Percentiles rank a stretch among this genome's conserved stretches.
phyloP scores from a whole-genome alignment of 176 grass and related monocot genomes.

The Saccharum officinarum region DNA sequence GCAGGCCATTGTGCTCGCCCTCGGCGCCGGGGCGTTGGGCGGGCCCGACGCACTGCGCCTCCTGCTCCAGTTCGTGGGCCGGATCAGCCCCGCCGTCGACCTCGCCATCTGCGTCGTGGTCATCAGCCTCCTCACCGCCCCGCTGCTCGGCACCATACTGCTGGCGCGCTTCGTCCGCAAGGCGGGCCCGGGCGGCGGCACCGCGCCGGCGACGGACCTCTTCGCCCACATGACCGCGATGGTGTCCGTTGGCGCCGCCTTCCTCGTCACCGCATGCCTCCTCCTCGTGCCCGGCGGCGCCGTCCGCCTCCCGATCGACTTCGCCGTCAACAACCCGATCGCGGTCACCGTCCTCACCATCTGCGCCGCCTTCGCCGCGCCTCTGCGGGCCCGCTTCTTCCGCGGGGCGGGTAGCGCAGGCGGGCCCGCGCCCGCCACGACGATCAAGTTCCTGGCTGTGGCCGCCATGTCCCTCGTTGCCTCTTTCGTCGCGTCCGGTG shows the following conservation, averaged over 20 bases:
- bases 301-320: not conserved
- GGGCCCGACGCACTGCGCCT: not conserved
- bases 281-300: not conserved
- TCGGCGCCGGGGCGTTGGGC: not conserved
- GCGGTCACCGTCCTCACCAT: not conserved
- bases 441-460: not conserved
- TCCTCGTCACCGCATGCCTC: not conserved
- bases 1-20: not conserved
- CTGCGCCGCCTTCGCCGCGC: not conserved
- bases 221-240: not conserved
- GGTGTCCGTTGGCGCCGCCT: not conserved
- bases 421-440: not conserved
- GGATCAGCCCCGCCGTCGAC: not conserved
- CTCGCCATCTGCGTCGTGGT: not conserved
- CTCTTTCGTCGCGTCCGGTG: too few species aligned
- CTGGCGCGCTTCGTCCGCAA: not conserved
- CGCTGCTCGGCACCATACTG: not conserved
- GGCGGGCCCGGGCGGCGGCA: not conserved
- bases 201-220: not conserved
- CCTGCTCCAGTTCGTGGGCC: not conserved
- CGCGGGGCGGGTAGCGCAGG: not conserved
- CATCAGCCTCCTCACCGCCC: not conserved
- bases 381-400: not conserved
- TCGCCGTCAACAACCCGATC: not conserved
- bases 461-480: not conserved